Base-by-base conservation (phyloP, 2,329 filamentous ascomycete genomes). In the Graphilbum sp. region DNA sequence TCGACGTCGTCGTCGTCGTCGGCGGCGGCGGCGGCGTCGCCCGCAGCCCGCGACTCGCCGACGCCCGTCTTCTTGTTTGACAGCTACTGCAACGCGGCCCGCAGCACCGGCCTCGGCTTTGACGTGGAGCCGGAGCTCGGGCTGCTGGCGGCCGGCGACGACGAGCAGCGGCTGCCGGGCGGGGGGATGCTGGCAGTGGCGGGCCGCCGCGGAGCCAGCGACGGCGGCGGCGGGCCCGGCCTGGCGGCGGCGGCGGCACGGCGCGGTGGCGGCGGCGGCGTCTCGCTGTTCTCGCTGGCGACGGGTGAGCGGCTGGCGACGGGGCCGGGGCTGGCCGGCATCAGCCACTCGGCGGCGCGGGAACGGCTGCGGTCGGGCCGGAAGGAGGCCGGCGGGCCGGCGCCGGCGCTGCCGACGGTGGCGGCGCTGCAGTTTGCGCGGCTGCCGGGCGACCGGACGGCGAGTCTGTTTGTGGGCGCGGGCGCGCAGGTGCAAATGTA, bases 101-200 rank as follows among this genome's bases (percentile, higher is more conserved):
- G 35, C 3, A 32, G 44, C 21, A 17, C 30, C 1, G 35, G 63
- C 32, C 51, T 64, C 32, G 51, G 62, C 16, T 57, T 67, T 10
- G 73, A 71, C 1, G 62, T 74, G 45, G 69, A 71, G 37, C 59
- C 67, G 5, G 52, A 56, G 11, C 50, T 62, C 12, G 55, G 58
- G n/a, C 50, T 62, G 8, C 72, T 71, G 0, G 65, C 70, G 0
- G 68, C 66, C 0, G 67, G 71, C 34, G 64, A 68, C 30, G 58
- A 67, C 35, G 62, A 60, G 10, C 58, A 50, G 20, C 39, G 41
- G 20, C 19, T 7, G 4, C 13, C 18, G 4, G 21, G 11, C 21
- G 21, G 21, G 6, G 21, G 21, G 6, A 24, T 24, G 21, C 6
- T 24, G 6, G 5, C 21, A 11, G 21, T 11, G 21, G 21, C 15